Conservation (phyloP, 352 stramenopile genomes). For the Globisporangium uncinulatum region DNA sequence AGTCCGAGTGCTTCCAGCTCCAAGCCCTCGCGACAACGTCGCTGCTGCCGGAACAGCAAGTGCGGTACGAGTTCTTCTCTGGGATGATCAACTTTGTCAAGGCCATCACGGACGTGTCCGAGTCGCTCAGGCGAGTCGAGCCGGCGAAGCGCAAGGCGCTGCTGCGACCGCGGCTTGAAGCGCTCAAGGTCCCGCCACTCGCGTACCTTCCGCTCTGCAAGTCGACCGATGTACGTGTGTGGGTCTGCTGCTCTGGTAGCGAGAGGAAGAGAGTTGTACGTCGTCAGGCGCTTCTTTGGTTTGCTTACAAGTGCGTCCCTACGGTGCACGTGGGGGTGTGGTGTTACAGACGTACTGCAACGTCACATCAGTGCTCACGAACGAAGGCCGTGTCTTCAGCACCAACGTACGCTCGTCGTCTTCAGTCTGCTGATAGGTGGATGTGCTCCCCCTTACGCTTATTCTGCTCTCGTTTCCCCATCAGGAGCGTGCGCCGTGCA, state of each 20-base stretch:
- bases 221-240: slow-evolving; percentile 55
- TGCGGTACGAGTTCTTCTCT: slow-evolving; percentile 76
- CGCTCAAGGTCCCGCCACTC: slow-evolving; percentile 42
- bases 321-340: too few relatives aligned
- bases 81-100: slow-evolving; percentile 81
- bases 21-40: not conserved
- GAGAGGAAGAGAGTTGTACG: not conserved
- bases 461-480: not conserved
- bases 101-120: slow-evolving; percentile 73
- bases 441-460: too few relatives aligned
- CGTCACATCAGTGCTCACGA: slow-evolving; percentile 45
- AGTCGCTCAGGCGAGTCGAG: slow-evolving; percentile 62
- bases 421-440: too few relatives aligned
- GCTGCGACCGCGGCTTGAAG: slow-evolving; percentile 37
- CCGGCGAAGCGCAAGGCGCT: slow-evolving; percentile 56
- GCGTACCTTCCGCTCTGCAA: slow-evolving; percentile 82
- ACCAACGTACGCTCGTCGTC: slow-evolving; percentile 41
- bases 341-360: slow-evolving; percentile 65
- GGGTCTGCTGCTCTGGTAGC: not conserved
- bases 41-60: slow-evolving; percentile 24
- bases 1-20: slow-evolving; percentile 15
- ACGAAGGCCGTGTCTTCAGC: slow-evolving; percentile 74
- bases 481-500: slow-evolving; percentile 67
- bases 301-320: too few relatives aligned
- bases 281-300: too few relatives aligned